phyloP scores from a whole-genome alignment of 2,329 filamentous ascomycete genomes.

The Claviceps arundinis region DNA sequence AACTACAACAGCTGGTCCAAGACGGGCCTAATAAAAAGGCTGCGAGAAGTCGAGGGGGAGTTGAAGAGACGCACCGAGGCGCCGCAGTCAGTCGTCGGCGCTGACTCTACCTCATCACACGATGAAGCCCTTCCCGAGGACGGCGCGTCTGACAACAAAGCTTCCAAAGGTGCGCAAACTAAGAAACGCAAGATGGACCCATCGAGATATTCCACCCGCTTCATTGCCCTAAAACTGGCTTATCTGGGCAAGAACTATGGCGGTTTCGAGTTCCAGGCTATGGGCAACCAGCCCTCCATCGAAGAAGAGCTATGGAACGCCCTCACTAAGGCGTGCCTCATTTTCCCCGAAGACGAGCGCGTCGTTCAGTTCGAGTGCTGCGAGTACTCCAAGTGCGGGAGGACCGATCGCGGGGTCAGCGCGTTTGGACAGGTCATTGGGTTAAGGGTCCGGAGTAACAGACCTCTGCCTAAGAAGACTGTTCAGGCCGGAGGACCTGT shows the following conservation, averaged over 20 bases:
- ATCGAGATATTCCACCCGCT: conserved; percentile 66
- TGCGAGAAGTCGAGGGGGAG: conserved; percentile 54
- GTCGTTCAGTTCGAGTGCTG: conserved; percentile 67
- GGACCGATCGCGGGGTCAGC: conserved; percentile 87
- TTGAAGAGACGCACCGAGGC: conserved; percentile 32
- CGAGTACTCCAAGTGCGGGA: conserved; percentile 89
- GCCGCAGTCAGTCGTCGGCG: conserved; percentile 16
- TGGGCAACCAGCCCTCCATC: conserved; percentile 63
- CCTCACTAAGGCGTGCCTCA: conserved; percentile 66
- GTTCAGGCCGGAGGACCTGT: conserved; percentile 12
- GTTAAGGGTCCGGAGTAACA: conserved; percentile 67
- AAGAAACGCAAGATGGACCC: conserved; percentile 54
- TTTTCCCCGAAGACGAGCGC: conserved; percentile 53
- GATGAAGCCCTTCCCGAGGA: background rate
- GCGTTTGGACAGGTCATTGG: conserved; percentile 94
- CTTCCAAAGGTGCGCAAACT: conserved; percentile 24
- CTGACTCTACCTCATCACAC: background rate
- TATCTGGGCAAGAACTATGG: conserved; percentile 88
- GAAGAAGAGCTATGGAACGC: conserved; percentile 94
- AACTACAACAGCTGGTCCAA: conserved; percentile 57
- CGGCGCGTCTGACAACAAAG: background rate
- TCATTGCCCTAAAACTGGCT: conserved; percentile 83
- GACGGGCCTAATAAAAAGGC: conserved; percentile 52
- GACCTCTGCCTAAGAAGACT: conserved; percentile 37
- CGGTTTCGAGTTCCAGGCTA: conserved; percentile 77